phyloP scores from a whole-genome alignment of 148 eudicot genomes.

The Rhododendron henanense region DNA sequence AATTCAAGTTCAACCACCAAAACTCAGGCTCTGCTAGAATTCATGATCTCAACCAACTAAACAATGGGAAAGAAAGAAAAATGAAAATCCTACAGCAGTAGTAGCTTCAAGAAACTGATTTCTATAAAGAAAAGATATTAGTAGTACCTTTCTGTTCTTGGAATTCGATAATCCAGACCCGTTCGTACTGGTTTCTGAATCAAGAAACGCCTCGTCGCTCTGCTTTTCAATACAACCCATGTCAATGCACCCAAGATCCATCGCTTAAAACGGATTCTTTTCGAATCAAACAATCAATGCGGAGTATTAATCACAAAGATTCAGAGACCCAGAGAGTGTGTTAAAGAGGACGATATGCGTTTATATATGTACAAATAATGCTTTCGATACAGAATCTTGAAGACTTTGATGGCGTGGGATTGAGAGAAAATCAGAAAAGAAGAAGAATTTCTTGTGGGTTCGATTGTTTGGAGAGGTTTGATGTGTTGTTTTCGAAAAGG shows the following conservation, averaged over 20 bases:
- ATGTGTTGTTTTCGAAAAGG: background rate
- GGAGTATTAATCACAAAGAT: background rate
- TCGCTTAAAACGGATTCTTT: background rate
- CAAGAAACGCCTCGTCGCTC: constrained; percentile 14
- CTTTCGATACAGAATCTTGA: background rate
- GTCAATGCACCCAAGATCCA: constrained; percentile 78
- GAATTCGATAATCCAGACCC: constrained; percentile 30
- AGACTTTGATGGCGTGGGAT: background rate
- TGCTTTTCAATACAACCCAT: constrained; percentile 59
- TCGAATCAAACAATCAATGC: background rate
- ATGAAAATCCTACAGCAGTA: background rate
- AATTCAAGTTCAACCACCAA: constrained; percentile 1
- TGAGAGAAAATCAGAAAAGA: background rate
- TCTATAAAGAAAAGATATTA: background rate
- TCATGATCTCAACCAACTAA: background rate
- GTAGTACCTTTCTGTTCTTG: constrained; percentile 44
- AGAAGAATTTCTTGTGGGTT: background rate
- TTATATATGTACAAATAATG: background rate
- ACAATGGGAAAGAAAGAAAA: background rate
- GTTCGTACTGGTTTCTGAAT: constrained; percentile 9
- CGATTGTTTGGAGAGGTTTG: background rate
- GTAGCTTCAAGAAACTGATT: background rate
- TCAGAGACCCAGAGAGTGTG: background rate
- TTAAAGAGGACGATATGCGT: background rate
- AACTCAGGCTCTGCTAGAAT: background rate